These are phyloP conservation scores for Xylaria intraflava DNA, from an alignment of 495 filamentous ascomycete species.

Conservation along the genomic window DNA sequence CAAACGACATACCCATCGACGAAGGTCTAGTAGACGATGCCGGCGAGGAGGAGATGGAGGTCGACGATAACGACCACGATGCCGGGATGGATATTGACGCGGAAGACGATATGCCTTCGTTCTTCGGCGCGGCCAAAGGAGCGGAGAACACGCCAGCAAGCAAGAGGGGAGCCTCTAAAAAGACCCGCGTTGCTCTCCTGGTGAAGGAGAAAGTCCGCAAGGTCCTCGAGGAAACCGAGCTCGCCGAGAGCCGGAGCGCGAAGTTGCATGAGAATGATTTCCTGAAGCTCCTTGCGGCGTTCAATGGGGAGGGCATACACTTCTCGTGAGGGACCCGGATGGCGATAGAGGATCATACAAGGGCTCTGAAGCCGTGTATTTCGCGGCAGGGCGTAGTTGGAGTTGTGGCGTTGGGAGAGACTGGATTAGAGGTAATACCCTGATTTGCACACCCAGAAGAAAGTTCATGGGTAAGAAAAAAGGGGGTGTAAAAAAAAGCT, in stretches of 20 bases:
- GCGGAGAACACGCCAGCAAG: conserved; percentile 38
- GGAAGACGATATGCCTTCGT: conserved; percentile 57
- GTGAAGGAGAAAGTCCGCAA: conserved; percentile 76
- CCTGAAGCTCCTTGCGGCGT: conserved; percentile 50
- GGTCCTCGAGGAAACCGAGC: conserved; percentile 69
- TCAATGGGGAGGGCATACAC: conserved; percentile 89
- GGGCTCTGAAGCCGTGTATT: conserved; percentile 1
- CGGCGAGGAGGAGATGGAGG: conserved; percentile 45
- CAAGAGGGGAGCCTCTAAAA: conserved; percentile 54
- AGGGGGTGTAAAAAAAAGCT: background rate
- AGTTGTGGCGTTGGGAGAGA: conserved; percentile 14
- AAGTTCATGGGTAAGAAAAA: background rate
- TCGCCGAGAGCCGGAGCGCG: conserved; percentile 73
- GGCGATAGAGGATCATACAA: background rate
- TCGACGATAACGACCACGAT: conserved; percentile 39
- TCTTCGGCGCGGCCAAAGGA: conserved; percentile 62
- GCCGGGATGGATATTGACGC: conserved; percentile 46
- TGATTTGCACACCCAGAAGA: background rate
- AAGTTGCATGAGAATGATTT: conserved; percentile 91
- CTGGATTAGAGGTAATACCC: conserved; percentile 6
- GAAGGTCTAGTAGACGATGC: conserved; percentile 53
- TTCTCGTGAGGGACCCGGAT: conserved; percentile 56
- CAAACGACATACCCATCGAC: conserved; percentile 71
- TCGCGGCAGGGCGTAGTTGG: conserved; percentile 3
- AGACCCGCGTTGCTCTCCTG: conserved; percentile 68